Evolutionary conservation across 2,329 filamentous ascomycete species (phyloP).

Genomic region (Aureobasidium sp.): DNA sequence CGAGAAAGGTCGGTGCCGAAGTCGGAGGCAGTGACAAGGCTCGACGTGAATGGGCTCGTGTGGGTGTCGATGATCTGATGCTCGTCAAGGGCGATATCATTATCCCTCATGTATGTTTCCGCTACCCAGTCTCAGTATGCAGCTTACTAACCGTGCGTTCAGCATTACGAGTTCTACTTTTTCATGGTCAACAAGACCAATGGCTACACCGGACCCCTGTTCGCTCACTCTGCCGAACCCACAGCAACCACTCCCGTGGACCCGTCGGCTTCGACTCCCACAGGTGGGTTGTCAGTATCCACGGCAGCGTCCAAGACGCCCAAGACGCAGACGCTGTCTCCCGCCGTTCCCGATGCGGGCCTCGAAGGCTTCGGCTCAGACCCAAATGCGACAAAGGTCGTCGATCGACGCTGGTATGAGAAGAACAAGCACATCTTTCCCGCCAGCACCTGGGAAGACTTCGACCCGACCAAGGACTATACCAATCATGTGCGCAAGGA

Average conservation of each 20-base stretch:
- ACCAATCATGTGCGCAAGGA: slow-evolving; percentile 69
- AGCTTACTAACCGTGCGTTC: slow-evolving; percentile 12
- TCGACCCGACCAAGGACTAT: slow-evolving; percentile 84
- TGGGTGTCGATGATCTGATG: slow-evolving; percentile 93
- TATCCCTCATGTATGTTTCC: slow-evolving; percentile 72
- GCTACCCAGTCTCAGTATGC: neutral
- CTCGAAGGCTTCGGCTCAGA: slow-evolving; percentile 72
- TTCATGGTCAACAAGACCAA: slow-evolving; percentile 84
- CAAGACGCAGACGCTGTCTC: slow-evolving; percentile 13
- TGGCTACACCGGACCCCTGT: slow-evolving; percentile 67
- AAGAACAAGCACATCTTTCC: slow-evolving; percentile 98
- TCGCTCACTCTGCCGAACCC: slow-evolving; percentile 58
- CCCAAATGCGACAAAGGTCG: slow-evolving; percentile 77
- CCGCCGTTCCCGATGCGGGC: slow-evolving; percentile 41
- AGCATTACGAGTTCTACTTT: slow-evolving; percentile 98
- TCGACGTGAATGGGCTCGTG: slow-evolving; percentile 77
- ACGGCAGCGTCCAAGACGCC: neutral
- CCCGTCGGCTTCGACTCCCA: neutral
- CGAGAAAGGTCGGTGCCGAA: slow-evolving; percentile 81
- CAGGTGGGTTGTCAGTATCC: slow-evolving; percentile 12
- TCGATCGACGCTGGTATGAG: slow-evolving; percentile 95
- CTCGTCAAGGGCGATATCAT: slow-evolving; percentile 85
- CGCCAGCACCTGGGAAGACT: slow-evolving; percentile 90
- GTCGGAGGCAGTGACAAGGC: slow-evolving; percentile 59
- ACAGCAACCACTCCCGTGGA: slow-evolving; percentile 32